phyloP scores from a whole-genome alignment of 352 stramenopile species.

The Phytophthora kernoviae region DNA sequence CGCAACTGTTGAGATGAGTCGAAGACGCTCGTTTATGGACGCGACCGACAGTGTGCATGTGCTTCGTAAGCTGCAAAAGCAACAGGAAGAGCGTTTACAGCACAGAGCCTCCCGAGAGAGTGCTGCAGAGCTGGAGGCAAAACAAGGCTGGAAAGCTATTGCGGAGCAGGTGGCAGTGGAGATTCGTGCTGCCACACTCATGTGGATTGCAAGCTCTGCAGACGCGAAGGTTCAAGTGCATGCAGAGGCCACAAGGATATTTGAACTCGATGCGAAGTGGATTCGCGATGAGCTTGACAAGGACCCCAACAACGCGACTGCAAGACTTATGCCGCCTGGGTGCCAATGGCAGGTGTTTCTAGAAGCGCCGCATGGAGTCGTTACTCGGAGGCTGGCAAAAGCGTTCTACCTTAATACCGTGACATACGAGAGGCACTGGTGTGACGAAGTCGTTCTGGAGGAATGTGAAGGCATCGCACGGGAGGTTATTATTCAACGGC shows the following conservation, averaged over 20 bases:
- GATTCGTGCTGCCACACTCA: slow-evolving; percentile 47
- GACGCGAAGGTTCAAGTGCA: slow-evolving; percentile 29
- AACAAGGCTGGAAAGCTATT: slow-evolving; percentile 52
- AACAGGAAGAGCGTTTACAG: slow-evolving; percentile 55
- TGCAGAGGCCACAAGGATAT: slow-evolving; percentile 50
- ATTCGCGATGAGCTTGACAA: slow-evolving; percentile 49
- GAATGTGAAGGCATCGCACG: slow-evolving; percentile 62
- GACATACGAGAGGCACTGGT: slow-evolving; percentile 72
- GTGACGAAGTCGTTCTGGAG: slow-evolving; percentile 68
- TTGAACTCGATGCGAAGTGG: slow-evolving; percentile 53
- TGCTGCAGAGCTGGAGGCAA: slow-evolving; percentile 41
- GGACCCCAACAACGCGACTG: slow-evolving; percentile 35
- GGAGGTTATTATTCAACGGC: slow-evolving; percentile 60
- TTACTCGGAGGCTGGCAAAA: slow-evolving; percentile 51
- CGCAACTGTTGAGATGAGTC: slow-evolving; percentile 32
- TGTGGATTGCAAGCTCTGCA: slow-evolving; percentile 52
- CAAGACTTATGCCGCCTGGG: slow-evolving; percentile 25
- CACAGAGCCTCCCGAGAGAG: slow-evolving; percentile 42
- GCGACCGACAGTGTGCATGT: slow-evolving; percentile 45
- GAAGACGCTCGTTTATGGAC: slow-evolving; percentile 47
- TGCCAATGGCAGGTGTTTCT: slow-evolving; percentile 69
- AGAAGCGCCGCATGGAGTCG: slow-evolving; percentile 52
- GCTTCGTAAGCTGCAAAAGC: slow-evolving; percentile 53
- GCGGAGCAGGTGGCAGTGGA: slow-evolving; percentile 43
- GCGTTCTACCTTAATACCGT: slow-evolving; percentile 68